Percentiles rank a stretch among this genome's conserved stretches.
These are phyloP conservation scores for Nicotiana otophora DNA, from an alignment of 257 asterid species.

Conservation along the genomic window DNA sequence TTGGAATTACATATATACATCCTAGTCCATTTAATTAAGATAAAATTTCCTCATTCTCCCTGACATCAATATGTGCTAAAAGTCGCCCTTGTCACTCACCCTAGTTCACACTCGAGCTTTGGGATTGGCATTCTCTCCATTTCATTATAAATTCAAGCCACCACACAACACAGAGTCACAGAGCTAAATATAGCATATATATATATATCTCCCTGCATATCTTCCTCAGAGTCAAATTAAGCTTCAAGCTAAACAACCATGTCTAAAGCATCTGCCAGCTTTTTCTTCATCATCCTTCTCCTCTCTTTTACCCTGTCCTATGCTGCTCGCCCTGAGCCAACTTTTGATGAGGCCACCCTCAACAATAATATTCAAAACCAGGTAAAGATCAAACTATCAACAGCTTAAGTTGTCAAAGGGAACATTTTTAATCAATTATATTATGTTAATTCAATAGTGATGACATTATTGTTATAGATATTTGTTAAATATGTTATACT, in stretches of 20 bases:
- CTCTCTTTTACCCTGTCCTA: slow-evolving; percentile 34
- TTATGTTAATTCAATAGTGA: too few species aligned
- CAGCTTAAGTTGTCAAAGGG: too few species aligned
- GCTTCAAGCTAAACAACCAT: slow-evolving; percentile 13
- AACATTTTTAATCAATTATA: too few species aligned
- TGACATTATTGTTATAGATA: too few species aligned
- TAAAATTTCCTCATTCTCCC: background rate
- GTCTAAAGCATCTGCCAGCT: slow-evolving; percentile 37
- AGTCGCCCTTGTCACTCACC: background rate
- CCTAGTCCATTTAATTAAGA: too few species aligned
- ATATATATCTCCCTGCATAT: background rate
- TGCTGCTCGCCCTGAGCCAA: slow-evolving; percentile 45
- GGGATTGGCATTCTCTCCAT: background rate
- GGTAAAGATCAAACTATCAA: background rate
- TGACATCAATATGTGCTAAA: background rate
- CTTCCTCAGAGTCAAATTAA: background rate
- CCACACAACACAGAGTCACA: background rate
- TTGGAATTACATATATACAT: background rate
- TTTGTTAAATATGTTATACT: too few species aligned
- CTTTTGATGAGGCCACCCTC: background rate
- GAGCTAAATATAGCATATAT: background rate
- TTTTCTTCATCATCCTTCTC: slow-evolving; percentile 39
- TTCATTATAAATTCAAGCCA: background rate
- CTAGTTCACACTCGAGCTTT: background rate
- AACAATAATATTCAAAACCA: slow-evolving; percentile 10